phyloP scores from a whole-genome alignment of 2,329 filamentous ascomycete genomes.

The Lizonia empirigonia region DNA sequence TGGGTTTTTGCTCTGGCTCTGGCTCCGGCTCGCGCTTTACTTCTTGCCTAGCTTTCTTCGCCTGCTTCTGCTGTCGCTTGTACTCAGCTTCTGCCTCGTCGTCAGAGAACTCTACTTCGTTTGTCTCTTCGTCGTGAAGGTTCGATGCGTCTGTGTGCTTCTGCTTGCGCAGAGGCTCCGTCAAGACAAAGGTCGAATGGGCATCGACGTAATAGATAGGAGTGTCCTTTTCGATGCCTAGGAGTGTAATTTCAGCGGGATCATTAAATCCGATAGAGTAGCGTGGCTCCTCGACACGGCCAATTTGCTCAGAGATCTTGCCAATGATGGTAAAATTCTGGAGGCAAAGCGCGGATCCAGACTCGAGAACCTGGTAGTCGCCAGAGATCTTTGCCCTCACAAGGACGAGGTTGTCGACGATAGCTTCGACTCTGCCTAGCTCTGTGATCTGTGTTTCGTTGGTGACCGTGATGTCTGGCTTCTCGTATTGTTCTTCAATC shows the following conservation, averaged over 20 bases:
- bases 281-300: constrained; percentile 81
- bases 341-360: constrained; percentile 81
- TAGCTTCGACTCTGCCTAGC: constrained; percentile 75
- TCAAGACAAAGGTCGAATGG: constrained; percentile 85
- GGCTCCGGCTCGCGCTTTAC: constrained; percentile 32
- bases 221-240: constrained; percentile 70
- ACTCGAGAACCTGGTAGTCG: constrained; percentile 83
- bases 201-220: constrained; percentile 79
- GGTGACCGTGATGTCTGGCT: constrained; percentile 79
- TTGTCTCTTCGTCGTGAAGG: constrained; percentile 89
- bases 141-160: constrained; percentile 96
- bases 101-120: constrained; percentile 94
- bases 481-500: constrained; percentile 55
- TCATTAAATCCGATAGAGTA: constrained; percentile 82
- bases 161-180: constrained; percentile 74
- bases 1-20: constrained; percentile 17
- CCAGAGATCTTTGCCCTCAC: constrained; percentile 79
- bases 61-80: constrained; percentile 64
- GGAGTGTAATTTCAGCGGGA: constrained; percentile 68
- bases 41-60: constrained; percentile 53
- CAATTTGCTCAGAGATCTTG: constrained; percentile 82
- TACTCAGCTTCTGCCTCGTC: constrained; percentile 91
- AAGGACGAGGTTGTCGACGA: constrained; percentile 79
- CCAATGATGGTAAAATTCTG: constrained; percentile 78
- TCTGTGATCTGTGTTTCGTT: constrained; percentile 76